A percentile compares a stretch with the other conserved stretches of the same genome.
phyloP scores from a whole-genome alignment of 768 basidiomycete species.

The Tulasnella sp. region DNA sequence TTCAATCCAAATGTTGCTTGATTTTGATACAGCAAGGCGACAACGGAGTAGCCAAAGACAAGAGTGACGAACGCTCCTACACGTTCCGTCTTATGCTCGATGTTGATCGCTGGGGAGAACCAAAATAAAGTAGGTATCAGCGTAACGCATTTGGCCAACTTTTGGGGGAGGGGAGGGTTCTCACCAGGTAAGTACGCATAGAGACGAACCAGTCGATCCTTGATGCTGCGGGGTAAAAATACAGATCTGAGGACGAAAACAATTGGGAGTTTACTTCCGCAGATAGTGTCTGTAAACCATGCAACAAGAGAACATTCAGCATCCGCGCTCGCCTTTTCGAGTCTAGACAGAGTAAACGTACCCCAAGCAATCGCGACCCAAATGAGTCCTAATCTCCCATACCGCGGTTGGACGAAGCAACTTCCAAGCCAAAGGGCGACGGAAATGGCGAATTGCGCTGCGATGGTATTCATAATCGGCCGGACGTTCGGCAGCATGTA shows the following conservation, averaged over 20 bases:
- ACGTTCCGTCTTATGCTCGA: constrained; percentile 1
- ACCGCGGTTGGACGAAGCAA: background rate
- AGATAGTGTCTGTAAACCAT: background rate
- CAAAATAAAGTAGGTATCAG: too few relatives aligned
- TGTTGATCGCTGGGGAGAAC: background rate
- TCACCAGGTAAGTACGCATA: constrained; percentile 1
- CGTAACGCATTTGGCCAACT: background rate
- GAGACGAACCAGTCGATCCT: background rate
- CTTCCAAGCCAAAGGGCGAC: constrained; percentile 3
- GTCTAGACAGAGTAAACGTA: background rate
- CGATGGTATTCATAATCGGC: background rate
- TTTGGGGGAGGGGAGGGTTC: background rate
- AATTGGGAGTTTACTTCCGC: background rate
- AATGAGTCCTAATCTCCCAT: background rate
- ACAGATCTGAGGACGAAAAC: background rate
- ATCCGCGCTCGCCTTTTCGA: too few relatives aligned
- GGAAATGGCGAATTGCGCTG: background rate
- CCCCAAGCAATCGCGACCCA: constrained; percentile 6
- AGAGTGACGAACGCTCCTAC: constrained; percentile 10
- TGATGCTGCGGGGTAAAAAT: background rate
- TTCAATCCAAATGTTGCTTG: constrained; percentile 3
- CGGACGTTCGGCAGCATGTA: background rate
- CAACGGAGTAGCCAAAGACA: constrained; percentile 9
- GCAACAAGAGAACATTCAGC: too few relatives aligned
- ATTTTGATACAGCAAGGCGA: constrained; percentile 4